These are phyloP conservation scores for Aspergillus nanangensis DNA, from an alignment of 495 filamentous ascomycete species.

Conservation along the genomic window DNA sequence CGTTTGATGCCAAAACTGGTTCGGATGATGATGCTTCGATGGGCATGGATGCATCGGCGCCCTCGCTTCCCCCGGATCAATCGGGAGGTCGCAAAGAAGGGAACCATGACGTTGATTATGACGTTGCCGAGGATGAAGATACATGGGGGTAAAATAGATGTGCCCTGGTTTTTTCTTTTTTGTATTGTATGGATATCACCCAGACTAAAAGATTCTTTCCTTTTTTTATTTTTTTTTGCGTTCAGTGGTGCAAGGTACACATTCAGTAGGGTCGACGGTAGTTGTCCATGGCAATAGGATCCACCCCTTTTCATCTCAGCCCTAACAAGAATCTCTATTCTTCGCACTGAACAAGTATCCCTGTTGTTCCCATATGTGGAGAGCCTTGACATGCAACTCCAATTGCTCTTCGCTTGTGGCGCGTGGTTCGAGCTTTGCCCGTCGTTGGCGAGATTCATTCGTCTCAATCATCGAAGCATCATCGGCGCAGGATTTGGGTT, in stretches of 20 bases:
- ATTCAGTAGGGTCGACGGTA: too few relatives aligned
- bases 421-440: slow-evolving; percentile 22
- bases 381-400: not conserved
- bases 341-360: slow-evolving; percentile 3
- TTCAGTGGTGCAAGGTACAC: too few relatives aligned
- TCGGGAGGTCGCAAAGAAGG: slow-evolving; percentile 16
- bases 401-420: slow-evolving; percentile 11
- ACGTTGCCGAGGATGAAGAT: slow-evolving; percentile 51
- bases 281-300: too few relatives aligned
- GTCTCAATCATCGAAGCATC: slow-evolving; percentile 52
- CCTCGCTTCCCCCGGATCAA: slow-evolving; percentile 14
- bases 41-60: slow-evolving; percentile 19
- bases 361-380: slow-evolving; percentile 15
- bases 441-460: slow-evolving; percentile 48
- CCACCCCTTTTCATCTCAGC: too few relatives aligned
- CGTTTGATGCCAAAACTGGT: slow-evolving; percentile 19
- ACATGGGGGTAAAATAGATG: slow-evolving; percentile 35
- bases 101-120: slow-evolving; percentile 43
- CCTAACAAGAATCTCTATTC: too few relatives aligned
- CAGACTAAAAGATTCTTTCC: too few relatives aligned
- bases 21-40: slow-evolving; percentile 36
- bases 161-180: too few relatives aligned
- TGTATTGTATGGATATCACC: too few relatives aligned
- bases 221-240: too few relatives aligned
- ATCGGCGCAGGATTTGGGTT: slow-evolving; percentile 32